Evolutionary conservation across 805 yeast genomes (phyloP), one percentile per base, ranked within the genome.

Genomic region (Candida tibetensis): DNA sequence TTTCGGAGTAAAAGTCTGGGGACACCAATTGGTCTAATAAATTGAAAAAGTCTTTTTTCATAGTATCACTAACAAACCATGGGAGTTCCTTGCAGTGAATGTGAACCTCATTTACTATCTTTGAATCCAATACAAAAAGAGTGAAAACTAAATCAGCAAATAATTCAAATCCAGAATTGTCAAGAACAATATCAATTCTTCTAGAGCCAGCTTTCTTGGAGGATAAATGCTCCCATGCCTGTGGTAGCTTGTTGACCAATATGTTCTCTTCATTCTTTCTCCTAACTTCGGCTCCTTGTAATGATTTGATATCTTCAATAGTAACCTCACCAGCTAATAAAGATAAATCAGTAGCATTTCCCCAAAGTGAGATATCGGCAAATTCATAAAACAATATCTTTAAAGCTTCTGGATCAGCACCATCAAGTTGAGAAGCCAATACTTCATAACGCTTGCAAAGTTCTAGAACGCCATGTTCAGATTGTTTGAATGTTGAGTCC

Each of bases 51-150:
- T 93, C 99, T 53, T 80, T 81, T 19, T 86, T 77, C 79, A 89
- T 80, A 6, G 93, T 95, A 61, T 93, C 99, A 49, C 96, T 86
- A 14, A 93, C 98, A 82, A 93, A 91, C 95, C 98, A 93, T 23
- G 98, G 97, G 42, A 89, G 76, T 36, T 80, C 78, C 61, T 93
- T 93, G 47, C 95, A 88, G 61, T 93, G 99, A 45, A 90, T 70
- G 14, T 79, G 82, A 43, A 91, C 77, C 39, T 75, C 67, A 16
- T 69, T 64, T 12, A 78, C 81, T 16, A 90, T 58, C n/a, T 77
- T 75, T 12, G 85, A 63, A 50, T 90, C 95, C 17, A 93, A 53
- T 30, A 63, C 51, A 40, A 66, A 67, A 32, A 84, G 60, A 2
- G 82, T 69, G 30, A 85, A 64, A 41, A 82, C 66, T 49, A 87